Evolutionary conservation across 176 grass and related monocot species (phyloP), one percentile per base, ranked within the genome.

Genomic region (Triticum timopheevii): DNA sequence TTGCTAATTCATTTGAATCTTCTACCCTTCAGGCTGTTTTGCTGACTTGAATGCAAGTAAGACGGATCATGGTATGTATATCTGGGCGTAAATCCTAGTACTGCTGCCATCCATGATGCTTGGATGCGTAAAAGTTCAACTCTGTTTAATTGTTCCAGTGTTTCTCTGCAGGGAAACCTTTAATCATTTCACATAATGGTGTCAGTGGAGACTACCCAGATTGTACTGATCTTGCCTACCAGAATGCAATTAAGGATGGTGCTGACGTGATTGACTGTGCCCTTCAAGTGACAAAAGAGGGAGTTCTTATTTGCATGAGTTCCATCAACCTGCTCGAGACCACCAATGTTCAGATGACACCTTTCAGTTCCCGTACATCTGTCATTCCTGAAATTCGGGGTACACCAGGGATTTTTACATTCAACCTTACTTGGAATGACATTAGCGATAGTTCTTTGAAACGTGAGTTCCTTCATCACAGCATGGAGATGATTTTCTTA

Each of bases 191-290:
- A 0, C 87, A 98, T 67, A 93, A 95, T 79, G 95, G 95, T 82
- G 93, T 80, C 78, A 98, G 95, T 54, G 95, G 95, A 72, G 91
- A 93, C 77, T 98, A 83, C 45, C 87, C 95, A 10, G 93, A 92
- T 30, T 98, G 95, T 84, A 98, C 95, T 7, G 87, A 98, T 74
- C 42, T 95, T 39, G 95, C 88, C 62, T 98, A 98, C 34, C 33
- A 34, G 13, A 84, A 86, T 82, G 95, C 95, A 22, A 79, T 92
- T 61, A 33, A 66, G 27, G 95, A 92, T 56, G 93, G 93, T 33
- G 96, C 96, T 33, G 92, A 98, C 90, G 16, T 96, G 30, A 98
- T 98, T 70, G 96, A 98, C 79, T 98, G 96, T 79, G 65, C 79
- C 42, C 79, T 98, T 91, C 90, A 96, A 92, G 77, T 98, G 25